A percentile compares a stretch with the other conserved stretches of the same genome.
These are phyloP conservation scores for Poa pratensis DNA, from an alignment of 176 grass and related monocot species.

Conservation along the genomic window DNA sequence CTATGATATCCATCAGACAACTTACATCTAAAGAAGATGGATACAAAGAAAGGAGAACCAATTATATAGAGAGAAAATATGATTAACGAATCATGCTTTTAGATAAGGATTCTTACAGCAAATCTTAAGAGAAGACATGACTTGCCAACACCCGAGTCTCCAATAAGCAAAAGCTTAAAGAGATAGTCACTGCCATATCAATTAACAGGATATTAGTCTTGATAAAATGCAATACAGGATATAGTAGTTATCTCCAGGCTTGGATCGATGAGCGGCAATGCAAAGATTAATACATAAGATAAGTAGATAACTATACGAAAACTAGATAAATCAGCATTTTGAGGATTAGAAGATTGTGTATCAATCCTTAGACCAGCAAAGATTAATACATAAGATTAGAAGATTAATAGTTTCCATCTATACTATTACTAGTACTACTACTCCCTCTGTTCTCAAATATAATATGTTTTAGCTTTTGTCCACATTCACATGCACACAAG, in stretches of 20 bases:
- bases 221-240: not conserved
- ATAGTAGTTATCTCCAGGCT: not conserved
- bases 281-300: not conserved
- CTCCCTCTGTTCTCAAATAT: no score
- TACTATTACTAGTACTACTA: not conserved
- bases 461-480: no score
- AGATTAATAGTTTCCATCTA: not conserved
- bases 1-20: not conserved
- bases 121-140: conserved; percentile 80
- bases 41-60: not conserved
- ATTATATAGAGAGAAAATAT: not conserved
- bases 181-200: conserved; percentile 64
- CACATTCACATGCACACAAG: no score
- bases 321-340: not conserved
- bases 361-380: not conserved
- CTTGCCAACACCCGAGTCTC: conserved; percentile 83
- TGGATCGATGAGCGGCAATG: not conserved
- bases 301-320: conserved; percentile 2
- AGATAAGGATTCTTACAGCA: conserved; percentile 53
- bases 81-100: not conserved
- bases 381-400: no score
- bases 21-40: not conserved
- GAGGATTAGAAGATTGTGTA: not conserved
- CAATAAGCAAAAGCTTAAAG: conserved; percentile 81
- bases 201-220: conserved; percentile 25